Evolutionary conservation across 2,329 filamentous ascomycete species (phyloP).

Genomic region (Colletotrichum liaoningense): DNA sequence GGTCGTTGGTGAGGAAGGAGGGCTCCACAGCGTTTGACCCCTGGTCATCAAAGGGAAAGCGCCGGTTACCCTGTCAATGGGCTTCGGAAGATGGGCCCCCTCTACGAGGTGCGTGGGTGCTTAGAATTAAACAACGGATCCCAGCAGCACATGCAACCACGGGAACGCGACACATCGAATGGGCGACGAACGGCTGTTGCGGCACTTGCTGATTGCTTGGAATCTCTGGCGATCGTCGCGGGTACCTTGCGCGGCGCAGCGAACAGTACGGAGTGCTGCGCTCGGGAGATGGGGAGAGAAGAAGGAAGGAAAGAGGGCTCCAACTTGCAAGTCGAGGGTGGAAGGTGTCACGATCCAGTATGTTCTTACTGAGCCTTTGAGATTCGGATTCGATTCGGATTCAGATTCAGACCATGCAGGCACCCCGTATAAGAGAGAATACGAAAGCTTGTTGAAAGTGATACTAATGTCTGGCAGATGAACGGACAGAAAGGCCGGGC

Average conservation of each 20-base stretch:
- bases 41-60: conserved; percentile 11
- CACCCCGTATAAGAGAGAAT: background rate
- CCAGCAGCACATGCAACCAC: conserved; percentile 29
- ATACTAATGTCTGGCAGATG: background rate
- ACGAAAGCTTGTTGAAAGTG: background rate
- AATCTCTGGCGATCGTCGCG: conserved; percentile 15
- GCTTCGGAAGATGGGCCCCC: conserved; percentile 8
- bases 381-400: background rate
- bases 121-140: conserved; percentile 25
- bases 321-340: background rate
- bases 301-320: background rate
- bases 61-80: conserved; percentile 34
- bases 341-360: too few relatives aligned
- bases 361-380: background rate
- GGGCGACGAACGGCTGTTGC: conserved; percentile 30
- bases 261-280: background rate
- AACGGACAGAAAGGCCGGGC: background rate
- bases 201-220: conserved; percentile 32
- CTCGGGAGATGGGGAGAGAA: background rate
- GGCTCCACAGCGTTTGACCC: background rate
- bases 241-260: conserved; percentile 17
- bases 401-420: too few relatives aligned
- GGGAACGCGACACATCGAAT: conserved; percentile 30
- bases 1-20: background rate
- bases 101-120: background rate